Evolutionary conservation across 2,329 filamentous ascomycete species (phyloP).

Genomic region (Teratosphaeriaceae sp.): DNA sequence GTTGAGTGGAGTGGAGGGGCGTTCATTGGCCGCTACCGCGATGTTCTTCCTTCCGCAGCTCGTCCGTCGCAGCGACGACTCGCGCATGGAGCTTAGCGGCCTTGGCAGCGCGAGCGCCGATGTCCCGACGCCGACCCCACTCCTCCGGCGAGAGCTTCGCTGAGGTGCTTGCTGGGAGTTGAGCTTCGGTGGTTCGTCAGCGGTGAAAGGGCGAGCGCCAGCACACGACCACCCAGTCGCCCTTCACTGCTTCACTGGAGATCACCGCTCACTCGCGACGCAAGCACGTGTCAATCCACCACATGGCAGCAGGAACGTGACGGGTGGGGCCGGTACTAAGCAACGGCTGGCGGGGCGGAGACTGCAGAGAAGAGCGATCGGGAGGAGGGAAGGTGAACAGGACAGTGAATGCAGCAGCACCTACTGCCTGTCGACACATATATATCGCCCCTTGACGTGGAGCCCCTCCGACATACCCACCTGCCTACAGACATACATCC

Average conservation of each 20-base stretch:
- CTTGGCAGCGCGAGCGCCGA: not conserved
- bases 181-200: constrained; percentile 1
- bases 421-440: not conserved
- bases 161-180: too few species aligned
- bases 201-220: not conserved
- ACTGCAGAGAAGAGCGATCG: not conserved
- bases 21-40: too few species aligned
- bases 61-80: too few species aligned
- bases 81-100: too few species aligned
- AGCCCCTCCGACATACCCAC: not conserved
- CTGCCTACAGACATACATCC: not conserved
- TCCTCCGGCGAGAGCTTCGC: not conserved
- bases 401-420: not conserved
- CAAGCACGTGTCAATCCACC: too few species aligned
- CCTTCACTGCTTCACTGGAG: too few species aligned
- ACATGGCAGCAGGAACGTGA: too few species aligned
- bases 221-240: too few species aligned
- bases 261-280: too few species aligned
- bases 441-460: not conserved
- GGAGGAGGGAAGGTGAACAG: not conserved
- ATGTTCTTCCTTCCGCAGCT: too few species aligned
- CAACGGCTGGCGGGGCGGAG: not conserved
- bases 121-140: not conserved
- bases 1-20: constrained; percentile 11
- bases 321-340: not conserved